Percentiles rank a stretch among this genome's conserved stretches.
phyloP scores from a whole-genome alignment of 305 asterid genomes.

The Nicotiana rustica region DNA sequence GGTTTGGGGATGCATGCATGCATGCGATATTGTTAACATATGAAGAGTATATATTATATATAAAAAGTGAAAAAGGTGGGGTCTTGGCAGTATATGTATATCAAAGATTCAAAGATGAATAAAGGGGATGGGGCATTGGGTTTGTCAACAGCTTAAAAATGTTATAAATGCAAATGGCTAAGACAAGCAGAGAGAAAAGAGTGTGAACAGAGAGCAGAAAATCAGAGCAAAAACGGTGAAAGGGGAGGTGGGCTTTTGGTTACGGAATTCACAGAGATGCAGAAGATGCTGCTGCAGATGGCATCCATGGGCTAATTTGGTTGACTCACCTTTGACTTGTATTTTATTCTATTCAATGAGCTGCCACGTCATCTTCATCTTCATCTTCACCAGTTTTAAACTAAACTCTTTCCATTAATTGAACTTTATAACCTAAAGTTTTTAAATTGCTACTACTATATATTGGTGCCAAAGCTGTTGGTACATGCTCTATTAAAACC shows the following conservation, averaged over 20 bases:
- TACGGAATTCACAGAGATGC: background rate
- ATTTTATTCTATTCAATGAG: background rate
- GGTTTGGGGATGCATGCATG: too few species aligned
- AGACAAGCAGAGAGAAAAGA: background rate
- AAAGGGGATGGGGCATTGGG: constrained; percentile 25
- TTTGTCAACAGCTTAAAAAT: constrained; percentile 4
- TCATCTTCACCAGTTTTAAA: background rate
- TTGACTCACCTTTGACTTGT: constrained; percentile 23
- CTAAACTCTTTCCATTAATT: background rate
- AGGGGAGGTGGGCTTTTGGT: constrained; percentile 8
- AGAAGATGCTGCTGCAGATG: constrained; percentile 21
- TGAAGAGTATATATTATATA: too few species aligned
- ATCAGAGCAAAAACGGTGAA: constrained; percentile 10
- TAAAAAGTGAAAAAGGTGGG: too few species aligned
- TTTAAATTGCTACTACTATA: too few species aligned
- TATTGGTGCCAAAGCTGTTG: too few species aligned
- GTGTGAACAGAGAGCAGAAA: background rate
- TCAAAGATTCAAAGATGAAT: background rate
- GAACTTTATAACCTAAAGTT: too few species aligned
- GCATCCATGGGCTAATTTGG: constrained; percentile 18
- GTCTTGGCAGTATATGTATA: too few species aligned
- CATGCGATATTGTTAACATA: too few species aligned
- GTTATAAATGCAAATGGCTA: constrained; percentile 12
- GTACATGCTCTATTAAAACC: too few species aligned
- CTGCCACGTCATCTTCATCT: constrained; percentile 25